Conservation (phyloP, 805 yeast species). For the Ogataea kodamae region DNA sequence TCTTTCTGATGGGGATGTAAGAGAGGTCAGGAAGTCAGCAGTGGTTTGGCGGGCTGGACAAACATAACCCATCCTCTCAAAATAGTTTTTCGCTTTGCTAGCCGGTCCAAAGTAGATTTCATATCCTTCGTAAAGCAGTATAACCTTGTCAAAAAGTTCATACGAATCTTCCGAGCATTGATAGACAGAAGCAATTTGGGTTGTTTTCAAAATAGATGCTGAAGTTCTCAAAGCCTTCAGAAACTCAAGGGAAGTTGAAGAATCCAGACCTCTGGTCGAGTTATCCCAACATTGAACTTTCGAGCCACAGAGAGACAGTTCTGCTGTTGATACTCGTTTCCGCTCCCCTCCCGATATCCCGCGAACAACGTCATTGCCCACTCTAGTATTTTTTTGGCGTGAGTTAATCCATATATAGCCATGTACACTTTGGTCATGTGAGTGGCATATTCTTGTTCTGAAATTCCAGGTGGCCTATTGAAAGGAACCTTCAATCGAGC, state of each 20-base stretch:
- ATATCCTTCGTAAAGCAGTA: conserved; percentile 38
- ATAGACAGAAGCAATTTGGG: conserved; percentile 45
- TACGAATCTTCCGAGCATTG: conserved; percentile 38
- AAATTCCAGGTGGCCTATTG: conserved; percentile 51
- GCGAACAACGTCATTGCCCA: conserved; percentile 55
- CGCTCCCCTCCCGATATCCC: conserved; percentile 66
- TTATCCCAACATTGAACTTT: conserved; percentile 55
- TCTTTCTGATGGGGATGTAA: conserved; percentile 31
- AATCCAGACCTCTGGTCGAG: conserved; percentile 62
- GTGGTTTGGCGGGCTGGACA: conserved; percentile 42
- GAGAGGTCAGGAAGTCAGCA: conserved; percentile 40
- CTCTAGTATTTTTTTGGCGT: conserved; percentile 52
- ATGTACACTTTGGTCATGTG: conserved; percentile 47
- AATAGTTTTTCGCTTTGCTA: conserved; percentile 32
- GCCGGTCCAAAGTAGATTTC: conserved; percentile 37
- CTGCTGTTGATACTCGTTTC: conserved; percentile 58
- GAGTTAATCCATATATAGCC: conserved; percentile 34
- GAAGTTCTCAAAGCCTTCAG: conserved; percentile 50
- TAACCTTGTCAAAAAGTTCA: conserved; percentile 37
- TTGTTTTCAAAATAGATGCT: conserved; percentile 41
- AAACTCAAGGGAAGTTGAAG: conserved; percentile 62
- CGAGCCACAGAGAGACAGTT: conserved; percentile 36
- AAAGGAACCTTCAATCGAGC: conserved; percentile 56
- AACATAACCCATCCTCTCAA: conserved; percentile 37
- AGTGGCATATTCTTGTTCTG: conserved; percentile 47